These are phyloP conservation scores for Cystoderma amianthinum DNA, from an alignment of 768 basidiomycete genomes.

Conservation along the genomic window DNA sequence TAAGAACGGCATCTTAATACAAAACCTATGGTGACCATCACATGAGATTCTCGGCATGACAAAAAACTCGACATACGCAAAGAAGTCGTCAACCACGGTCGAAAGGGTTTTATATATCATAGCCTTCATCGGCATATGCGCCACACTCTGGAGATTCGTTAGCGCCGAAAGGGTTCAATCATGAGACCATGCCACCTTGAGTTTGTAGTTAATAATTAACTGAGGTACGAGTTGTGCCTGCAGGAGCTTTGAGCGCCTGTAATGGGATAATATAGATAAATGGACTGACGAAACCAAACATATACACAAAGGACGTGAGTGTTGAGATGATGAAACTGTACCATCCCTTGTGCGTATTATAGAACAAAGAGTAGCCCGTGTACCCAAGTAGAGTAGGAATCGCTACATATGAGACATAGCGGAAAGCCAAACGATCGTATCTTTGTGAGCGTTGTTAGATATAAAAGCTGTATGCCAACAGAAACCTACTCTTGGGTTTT, in stretches of 20 bases:
- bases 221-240: constrained; percentile 84
- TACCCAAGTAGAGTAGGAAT: constrained; percentile 76
- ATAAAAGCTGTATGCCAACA: background rate
- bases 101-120: constrained; percentile 95
- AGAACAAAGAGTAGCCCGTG: constrained; percentile 73
- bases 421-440: constrained; percentile 91
- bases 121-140: constrained; percentile 98
- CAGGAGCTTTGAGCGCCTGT: constrained; percentile 8
- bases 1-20: constrained; percentile 94
- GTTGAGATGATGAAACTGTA: constrained; percentile 95
- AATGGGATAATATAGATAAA: constrained; percentile 5
- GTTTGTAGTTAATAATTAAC: constrained; percentile 94
- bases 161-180: background rate
- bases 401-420: constrained; percentile 87
- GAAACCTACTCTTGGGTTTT: constrained; percentile 86
- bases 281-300: constrained; percentile 92
- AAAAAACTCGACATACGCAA: constrained; percentile 51
- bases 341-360: constrained; percentile 88
- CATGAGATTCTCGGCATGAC: constrained; percentile 3
- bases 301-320: constrained; percentile 87
- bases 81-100: constrained; percentile 88
- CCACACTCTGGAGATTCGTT: constrained; percentile 59
- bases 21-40: constrained; percentile 50
- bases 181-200: constrained; percentile 59
- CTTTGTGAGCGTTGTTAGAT: constrained; percentile 25